Percentiles rank a stretch among this genome's conserved stretches.
phyloP scores from a whole-genome alignment of 176 grass and related monocot genomes.

The Elymus sibiricus region DNA sequence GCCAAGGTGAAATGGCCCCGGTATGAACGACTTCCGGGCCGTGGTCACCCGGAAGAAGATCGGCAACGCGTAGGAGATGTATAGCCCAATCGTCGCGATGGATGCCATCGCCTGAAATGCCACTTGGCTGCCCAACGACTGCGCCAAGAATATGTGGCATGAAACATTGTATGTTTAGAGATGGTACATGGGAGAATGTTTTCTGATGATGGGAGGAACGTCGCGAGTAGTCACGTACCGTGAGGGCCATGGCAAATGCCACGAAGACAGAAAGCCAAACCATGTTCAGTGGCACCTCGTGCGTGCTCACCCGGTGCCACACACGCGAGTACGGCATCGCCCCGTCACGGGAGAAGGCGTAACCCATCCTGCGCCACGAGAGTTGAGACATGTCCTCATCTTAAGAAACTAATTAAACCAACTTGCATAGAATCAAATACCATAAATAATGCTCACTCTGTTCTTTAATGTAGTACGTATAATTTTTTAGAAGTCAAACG shows the following conservation, averaged over 20 bases:
- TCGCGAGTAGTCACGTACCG: not conserved
- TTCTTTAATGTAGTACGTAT: no score
- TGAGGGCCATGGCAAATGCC: constrained; percentile 54
- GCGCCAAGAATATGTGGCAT: not conserved
- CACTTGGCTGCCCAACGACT: constrained; percentile 65
- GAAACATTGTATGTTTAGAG: not conserved
- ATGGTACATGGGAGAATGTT: not conserved
- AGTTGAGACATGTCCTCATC: not conserved
- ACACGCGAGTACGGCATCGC: constrained; percentile 52
- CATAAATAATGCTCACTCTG: not conserved
- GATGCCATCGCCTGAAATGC: constrained; percentile 81
- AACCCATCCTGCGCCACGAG: constrained; percentile 36
- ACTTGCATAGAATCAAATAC: not conserved
- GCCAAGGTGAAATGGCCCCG: constrained; percentile 57
- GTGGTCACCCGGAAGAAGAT: constrained; percentile 75
- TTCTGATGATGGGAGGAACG: no score
- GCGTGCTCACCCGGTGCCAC: constrained; percentile 51
- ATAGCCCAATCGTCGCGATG: constrained; percentile 41
- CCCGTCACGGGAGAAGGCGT: constrained; percentile 70
- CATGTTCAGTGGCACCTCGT: constrained; percentile 56
- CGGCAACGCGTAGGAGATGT: constrained; percentile 65
- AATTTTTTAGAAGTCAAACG: no score
- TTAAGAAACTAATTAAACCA: not conserved
- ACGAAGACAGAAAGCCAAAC: constrained; percentile 58
- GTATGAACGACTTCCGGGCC: constrained; percentile 33